Conservation (phyloP, 2,329 filamentous ascomycete species). For the Knufia fluminis region DNA sequence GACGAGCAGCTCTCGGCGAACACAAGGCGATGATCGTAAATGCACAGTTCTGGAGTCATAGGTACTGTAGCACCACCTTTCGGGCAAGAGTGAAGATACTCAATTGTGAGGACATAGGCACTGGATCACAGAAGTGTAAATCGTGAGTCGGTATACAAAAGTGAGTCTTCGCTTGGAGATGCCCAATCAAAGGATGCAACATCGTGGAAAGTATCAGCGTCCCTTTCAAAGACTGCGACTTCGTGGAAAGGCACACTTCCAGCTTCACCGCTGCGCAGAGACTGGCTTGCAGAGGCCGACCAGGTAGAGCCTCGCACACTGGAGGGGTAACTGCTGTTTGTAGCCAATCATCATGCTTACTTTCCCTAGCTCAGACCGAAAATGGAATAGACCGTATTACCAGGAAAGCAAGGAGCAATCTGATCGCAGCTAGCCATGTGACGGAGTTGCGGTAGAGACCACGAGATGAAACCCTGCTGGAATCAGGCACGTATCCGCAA, state of each 20-base stretch:
- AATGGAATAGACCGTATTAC: background rate
- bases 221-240: background rate
- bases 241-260: slow-evolving; percentile 5
- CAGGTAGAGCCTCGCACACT: background rate
- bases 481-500: background rate
- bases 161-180: background rate
- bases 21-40: background rate
- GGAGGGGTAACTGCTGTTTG: background rate
- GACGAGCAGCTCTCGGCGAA: background rate
- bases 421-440: background rate
- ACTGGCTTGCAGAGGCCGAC: background rate
- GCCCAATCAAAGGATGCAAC: background rate
- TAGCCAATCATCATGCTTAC: background rate
- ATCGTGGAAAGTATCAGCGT: background rate
- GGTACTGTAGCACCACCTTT: background rate
- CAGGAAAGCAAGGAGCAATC: background rate
- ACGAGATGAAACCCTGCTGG: background rate
- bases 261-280: slow-evolving; percentile 8
- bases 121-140: background rate
- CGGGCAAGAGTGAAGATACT: background rate
- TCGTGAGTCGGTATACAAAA: background rate
- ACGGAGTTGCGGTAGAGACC: background rate
- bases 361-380: background rate
- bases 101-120: background rate
- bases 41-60: background rate